phyloP scores from a whole-genome alignment of 805 yeast species.

The Ogataea corticis region DNA sequence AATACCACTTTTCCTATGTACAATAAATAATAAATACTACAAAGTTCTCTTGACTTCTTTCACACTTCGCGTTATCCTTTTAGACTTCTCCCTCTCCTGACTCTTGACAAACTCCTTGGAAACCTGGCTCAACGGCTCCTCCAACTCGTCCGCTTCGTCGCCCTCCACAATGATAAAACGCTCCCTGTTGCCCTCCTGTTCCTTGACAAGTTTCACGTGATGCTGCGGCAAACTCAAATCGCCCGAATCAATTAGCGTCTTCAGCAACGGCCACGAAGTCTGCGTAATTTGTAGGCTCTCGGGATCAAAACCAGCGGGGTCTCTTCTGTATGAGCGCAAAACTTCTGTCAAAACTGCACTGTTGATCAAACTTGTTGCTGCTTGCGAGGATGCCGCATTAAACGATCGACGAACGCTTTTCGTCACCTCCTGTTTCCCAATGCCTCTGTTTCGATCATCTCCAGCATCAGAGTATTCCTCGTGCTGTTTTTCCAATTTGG shows the following conservation, averaged over 20 bases:
- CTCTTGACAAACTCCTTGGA: conserved; percentile 2
- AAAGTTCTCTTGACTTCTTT: conserved; percentile 15
- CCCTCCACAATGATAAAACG: conserved; percentile 27
- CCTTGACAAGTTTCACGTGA: conserved; percentile 19
- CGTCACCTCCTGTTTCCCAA: conserved; percentile 11
- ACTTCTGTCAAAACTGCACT: conserved; percentile 20
- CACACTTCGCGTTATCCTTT: neutral
- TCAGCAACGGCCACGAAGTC: conserved; percentile 16
- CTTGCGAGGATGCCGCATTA: neutral
- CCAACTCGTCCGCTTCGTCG: conserved; percentile 19
- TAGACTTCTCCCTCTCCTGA: neutral
- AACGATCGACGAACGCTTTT: conserved; percentile 9
- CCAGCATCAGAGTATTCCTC: conserved; percentile 14
- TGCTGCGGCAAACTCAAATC: conserved; percentile 25
- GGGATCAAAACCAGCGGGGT: conserved; percentile 7
- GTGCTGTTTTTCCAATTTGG: conserved; percentile 22
- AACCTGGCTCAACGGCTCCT: conserved; percentile 2
- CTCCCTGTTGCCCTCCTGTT: conserved; percentile 16
- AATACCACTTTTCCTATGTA: neutral
- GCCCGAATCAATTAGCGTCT: conserved; percentile 21
- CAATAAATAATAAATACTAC: conserved; percentile 10
- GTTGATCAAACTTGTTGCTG: conserved; percentile 6
- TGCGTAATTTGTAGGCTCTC: conserved; percentile 13
- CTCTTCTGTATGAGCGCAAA: conserved; percentile 21
- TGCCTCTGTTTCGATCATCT: conserved; percentile 9